Percentiles rank a stretch among this genome's conserved stretches.
Evolutionary conservation across 164 flowering plant genomes (phyloP).

Genomic region (Euptelea pleiosperma): DNA sequence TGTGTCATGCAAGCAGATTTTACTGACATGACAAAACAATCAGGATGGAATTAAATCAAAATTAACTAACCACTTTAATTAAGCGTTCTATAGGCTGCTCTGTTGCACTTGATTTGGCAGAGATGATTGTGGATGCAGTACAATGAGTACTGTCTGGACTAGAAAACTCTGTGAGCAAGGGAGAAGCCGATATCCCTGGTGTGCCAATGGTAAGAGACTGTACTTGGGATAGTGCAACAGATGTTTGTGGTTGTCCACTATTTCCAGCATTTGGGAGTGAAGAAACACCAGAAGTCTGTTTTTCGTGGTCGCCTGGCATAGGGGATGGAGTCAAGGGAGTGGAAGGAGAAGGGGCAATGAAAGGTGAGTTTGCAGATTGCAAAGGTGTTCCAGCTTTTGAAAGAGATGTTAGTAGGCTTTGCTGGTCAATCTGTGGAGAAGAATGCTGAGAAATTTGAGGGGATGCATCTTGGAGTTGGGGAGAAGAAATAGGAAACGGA

Average conservation of each 20-base stretch:
- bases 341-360: conserved; percentile 70
- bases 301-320: conserved; percentile 65
- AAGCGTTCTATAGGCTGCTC: conserved; percentile 80
- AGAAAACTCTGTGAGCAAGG: conserved; percentile 71
- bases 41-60: not conserved
- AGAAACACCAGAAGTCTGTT: conserved; percentile 47
- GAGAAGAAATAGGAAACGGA: conserved; percentile 58
- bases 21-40: no score
- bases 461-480: conserved; percentile 60
- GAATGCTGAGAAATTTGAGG: conserved; percentile 71
- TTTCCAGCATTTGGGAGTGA: conserved; percentile 59
- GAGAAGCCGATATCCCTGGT: conserved; percentile 90
- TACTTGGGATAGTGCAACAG: conserved; percentile 26
- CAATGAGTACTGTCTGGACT: conserved; percentile 55
- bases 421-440: conserved; percentile 83
- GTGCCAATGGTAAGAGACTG: conserved; percentile 74
- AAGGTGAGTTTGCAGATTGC: conserved; percentile 71
- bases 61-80: conserved; percentile 61
- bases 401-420: conserved; percentile 42
- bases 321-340: conserved; percentile 80
- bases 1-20: no score
- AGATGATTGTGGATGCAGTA: conserved; percentile 28
- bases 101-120: conserved; percentile 49
- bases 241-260: conserved; percentile 44
- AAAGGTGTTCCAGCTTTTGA: conserved; percentile 63